phyloP scores from a whole-genome alignment of 176 grass and related monocot genomes.

The Oryza coarctata region DNA sequence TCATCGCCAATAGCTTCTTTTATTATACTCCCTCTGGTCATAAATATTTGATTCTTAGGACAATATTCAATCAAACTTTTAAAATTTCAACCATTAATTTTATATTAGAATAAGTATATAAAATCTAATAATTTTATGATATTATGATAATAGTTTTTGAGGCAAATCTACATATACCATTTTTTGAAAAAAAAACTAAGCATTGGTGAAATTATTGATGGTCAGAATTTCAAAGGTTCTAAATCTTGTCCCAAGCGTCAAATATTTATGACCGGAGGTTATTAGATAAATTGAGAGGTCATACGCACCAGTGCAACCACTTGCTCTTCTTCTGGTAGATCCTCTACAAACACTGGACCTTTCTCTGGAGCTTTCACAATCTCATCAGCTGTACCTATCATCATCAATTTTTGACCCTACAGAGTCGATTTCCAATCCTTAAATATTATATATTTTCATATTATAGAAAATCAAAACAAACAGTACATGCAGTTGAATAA shows the following conservation, averaged over 20 bases:
- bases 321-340: slow-evolving; percentile 99
- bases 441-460: slow-evolving; percentile 14
- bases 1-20: neutral
- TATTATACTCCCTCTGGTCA: neutral
- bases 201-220: too few relatives aligned
- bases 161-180: too few relatives aligned
- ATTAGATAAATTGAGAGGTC: neutral
- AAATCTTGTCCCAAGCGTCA: too few relatives aligned
- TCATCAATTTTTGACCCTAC: slow-evolving; percentile 99
- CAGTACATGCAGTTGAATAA: neutral
- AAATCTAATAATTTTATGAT: too few relatives aligned
- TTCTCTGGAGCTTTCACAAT: slow-evolving; percentile 99
- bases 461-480: slow-evolving; percentile 12
- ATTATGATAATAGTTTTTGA: too few relatives aligned
- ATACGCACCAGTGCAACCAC: slow-evolving; percentile 56
- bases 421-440: slow-evolving; percentile 31
- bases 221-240: too few relatives aligned
- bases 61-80: too few relatives aligned
- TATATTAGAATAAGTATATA: too few relatives aligned
- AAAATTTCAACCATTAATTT: too few relatives aligned
- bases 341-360: slow-evolving; percentile 88
- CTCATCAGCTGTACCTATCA: slow-evolving; percentile 99
- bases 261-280: too few relatives aligned
- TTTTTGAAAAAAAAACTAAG: too few relatives aligned
- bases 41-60: too few relatives aligned